phyloP scores from a whole-genome alignment of 2,329 filamentous ascomycete genomes.

The Trichoderma sp. region DNA sequence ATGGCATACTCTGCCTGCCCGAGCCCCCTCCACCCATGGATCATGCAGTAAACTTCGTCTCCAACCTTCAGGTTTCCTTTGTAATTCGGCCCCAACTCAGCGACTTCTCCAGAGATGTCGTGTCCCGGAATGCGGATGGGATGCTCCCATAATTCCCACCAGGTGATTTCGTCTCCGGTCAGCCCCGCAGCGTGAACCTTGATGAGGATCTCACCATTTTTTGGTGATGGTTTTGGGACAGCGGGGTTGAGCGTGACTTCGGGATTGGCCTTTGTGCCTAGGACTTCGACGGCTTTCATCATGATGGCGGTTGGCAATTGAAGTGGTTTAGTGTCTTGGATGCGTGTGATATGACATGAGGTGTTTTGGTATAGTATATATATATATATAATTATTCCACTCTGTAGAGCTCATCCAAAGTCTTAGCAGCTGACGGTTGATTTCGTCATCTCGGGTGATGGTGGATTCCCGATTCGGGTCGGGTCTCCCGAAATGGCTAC shows the following conservation, averaged over 20 bases:
- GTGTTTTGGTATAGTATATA: too few species aligned
- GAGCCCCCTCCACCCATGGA: constrained; percentile 22
- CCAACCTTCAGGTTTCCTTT: constrained; percentile 21
- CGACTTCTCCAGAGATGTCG: constrained; percentile 35
- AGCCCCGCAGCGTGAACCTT: constrained; percentile 33
- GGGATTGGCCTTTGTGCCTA: constrained; percentile 25
- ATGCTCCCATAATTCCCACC: constrained; percentile 33
- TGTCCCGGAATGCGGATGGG: constrained; percentile 33
- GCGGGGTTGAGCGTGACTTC: constrained; percentile 20
- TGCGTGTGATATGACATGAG: neutral
- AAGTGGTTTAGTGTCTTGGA: neutral
- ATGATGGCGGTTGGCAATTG: neutral
- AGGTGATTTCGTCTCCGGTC: constrained; percentile 35
- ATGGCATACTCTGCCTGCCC: constrained; percentile 32
- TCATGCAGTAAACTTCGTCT: constrained; percentile 31
- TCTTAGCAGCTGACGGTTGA: neutral
- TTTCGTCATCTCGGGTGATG: constrained; percentile 12
- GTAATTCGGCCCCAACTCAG: constrained; percentile 27
- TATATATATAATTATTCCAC: neutral
- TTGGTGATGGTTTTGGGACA: constrained; percentile 23
- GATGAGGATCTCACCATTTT: constrained; percentile 28
- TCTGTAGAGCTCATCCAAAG: neutral
- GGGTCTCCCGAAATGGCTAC: neutral
- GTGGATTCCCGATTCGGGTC: constrained; percentile 6
- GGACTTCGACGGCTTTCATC: constrained; percentile 36